Percentiles rank a stretch among this genome's conserved stretches.
These are phyloP conservation scores for Sclerotinia nivalis DNA, from an alignment of 2,329 filamentous ascomycete species.

Conservation along the genomic window DNA sequence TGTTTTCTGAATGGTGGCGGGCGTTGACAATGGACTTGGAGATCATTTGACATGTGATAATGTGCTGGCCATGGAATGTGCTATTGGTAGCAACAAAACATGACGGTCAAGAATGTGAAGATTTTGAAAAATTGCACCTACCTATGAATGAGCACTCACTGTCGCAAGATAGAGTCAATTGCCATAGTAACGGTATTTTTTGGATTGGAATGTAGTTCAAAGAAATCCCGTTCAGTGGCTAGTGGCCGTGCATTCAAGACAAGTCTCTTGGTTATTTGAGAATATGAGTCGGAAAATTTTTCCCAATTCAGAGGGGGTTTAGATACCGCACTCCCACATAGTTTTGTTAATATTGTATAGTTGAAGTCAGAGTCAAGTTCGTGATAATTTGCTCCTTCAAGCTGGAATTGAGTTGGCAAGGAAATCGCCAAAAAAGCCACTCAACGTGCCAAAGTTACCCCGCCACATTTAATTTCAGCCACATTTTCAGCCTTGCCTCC, in stretches of 20 bases:
- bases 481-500: constrained; percentile 1
- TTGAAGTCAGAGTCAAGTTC: too few species aligned
- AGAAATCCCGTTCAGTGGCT: background rate
- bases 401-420: background rate
- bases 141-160: background rate
- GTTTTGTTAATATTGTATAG: background rate
- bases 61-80: constrained; percentile 10
- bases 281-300: too few species aligned
- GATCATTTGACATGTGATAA: constrained; percentile 16
- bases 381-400: background rate
- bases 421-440: too few species aligned
- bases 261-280: background rate
- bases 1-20: constrained; percentile 5
- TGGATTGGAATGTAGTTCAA: background rate
- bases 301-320: too few species aligned
- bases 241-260: background rate
- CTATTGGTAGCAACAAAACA: background rate
- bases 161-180: background rate
- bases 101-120: background rate
- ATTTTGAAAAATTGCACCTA: background rate
- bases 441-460: background rate
- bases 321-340: too few species aligned
- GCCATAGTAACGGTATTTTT: background rate
- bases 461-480: background rate
- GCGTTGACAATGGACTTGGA: background rate